A percentile compares a stretch with the other conserved stretches of the same genome.
These are phyloP conservation scores for Lipomyces yamanashiensis DNA, from an alignment of 805 yeast species.

Conservation along the genomic window DNA sequence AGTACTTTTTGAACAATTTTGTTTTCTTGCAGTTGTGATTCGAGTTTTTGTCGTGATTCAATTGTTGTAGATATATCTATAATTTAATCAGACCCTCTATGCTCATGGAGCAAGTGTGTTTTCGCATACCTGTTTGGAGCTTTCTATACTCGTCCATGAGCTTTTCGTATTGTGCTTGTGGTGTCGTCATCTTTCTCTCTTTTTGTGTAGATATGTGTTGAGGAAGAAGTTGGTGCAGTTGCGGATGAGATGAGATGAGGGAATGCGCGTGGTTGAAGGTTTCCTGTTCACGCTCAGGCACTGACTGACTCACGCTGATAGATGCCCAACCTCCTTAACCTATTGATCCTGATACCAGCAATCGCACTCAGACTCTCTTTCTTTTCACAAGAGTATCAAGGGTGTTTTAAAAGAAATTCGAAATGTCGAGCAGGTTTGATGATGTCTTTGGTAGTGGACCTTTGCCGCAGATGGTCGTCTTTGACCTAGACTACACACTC, in stretches of 20 bases:
- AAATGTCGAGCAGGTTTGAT: background rate
- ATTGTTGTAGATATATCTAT: slow-evolving; percentile 55
- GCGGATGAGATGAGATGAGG: background rate
- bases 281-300: no score
- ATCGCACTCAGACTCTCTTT: background rate
- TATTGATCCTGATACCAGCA: background rate
- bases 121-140: slow-evolving; percentile 28
- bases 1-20: slow-evolving; percentile 70
- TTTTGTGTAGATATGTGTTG: background rate
- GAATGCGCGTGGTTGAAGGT: background rate
- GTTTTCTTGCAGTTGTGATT: slow-evolving; percentile 93
- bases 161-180: slow-evolving; percentile 35
- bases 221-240: background rate
- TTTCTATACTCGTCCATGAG: slow-evolving; percentile 31
- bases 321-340: no score
- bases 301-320: no score
- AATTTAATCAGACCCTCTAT: background rate
- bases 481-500: slow-evolving; percentile 75
- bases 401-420: background rate
- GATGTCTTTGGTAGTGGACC: slow-evolving; percentile 7
- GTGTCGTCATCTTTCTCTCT: background rate
- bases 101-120: no score
- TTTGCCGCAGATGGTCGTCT: slow-evolving; percentile 62
- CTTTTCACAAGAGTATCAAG: background rate
- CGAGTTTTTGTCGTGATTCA: slow-evolving; percentile 80